Percentiles rank a stretch among this genome's conserved stretches.
Conservation (phyloP, 805 yeast species). For the Ogataea degrootiae region DNA sequence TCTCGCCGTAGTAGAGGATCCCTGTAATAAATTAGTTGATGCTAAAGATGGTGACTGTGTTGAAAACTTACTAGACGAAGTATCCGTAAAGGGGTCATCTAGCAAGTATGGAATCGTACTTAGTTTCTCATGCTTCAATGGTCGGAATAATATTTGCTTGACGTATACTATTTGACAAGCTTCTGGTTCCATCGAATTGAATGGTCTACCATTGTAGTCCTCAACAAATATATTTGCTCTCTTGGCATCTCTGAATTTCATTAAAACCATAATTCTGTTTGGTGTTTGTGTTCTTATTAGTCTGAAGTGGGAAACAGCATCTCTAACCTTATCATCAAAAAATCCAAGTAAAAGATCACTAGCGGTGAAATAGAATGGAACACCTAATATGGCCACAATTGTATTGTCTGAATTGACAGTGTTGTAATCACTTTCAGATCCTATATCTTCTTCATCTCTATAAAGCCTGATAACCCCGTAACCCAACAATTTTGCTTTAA, state of each 20-base stretch:
- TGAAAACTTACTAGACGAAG: background rate
- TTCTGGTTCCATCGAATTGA: constrained; percentile 88
- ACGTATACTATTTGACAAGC: constrained; percentile 72
- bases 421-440: constrained; percentile 6
- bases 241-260: constrained; percentile 60
- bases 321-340: constrained; percentile 58
- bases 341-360: constrained; percentile 73
- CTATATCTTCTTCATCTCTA: constrained; percentile 42
- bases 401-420: constrained; percentile 47
- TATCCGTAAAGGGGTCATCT: constrained; percentile 64
- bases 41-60: too few relatives aligned
- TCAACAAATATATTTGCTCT: constrained; percentile 62
- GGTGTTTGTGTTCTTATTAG: constrained; percentile 61
- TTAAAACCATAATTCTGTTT: constrained; percentile 68
- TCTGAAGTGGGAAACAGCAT: constrained; percentile 64
- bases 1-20: constrained; percentile 5
- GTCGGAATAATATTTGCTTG: constrained; percentile 49
- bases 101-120: constrained; percentile 59
- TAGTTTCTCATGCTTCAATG: constrained; percentile 22
- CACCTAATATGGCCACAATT: constrained; percentile 74
- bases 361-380: constrained; percentile 83
- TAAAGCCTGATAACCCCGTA: constrained; percentile 69
- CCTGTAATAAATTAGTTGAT: too few relatives aligned
- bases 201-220: constrained; percentile 64
- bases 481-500: constrained; percentile 63